Evolutionary conservation across 2,329 filamentous ascomycete species (phyloP).

Genomic region (Calcarisporium arbuscula): DNA sequence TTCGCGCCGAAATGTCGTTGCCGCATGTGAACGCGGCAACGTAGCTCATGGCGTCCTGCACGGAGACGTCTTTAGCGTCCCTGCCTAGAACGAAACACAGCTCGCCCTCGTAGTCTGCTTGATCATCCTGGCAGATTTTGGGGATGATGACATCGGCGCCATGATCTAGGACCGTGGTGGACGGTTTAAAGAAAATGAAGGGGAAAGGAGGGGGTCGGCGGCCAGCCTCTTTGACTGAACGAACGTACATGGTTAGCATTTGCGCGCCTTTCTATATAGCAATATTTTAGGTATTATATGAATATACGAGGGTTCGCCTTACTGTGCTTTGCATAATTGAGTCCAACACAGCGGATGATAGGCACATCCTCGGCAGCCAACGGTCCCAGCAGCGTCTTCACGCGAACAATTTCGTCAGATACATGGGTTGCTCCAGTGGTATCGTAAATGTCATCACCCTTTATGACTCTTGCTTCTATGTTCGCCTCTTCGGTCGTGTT

Average conservation of each 20-base stretch:
- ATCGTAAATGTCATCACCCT: constrained; percentile 43
- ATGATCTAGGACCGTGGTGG: constrained; percentile 29
- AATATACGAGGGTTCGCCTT: constrained; percentile 5
- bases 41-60: constrained; percentile 37
- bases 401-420: constrained; percentile 46
- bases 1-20: constrained; percentile 49
- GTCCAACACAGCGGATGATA: constrained; percentile 50
- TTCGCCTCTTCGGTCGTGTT: constrained; percentile 37
- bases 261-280: too few relatives aligned
- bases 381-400: constrained; percentile 48
- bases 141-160: constrained; percentile 36
- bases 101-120: constrained; percentile 44
- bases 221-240: constrained; percentile 42
- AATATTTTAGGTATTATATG: background rate
- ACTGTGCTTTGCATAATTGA: constrained; percentile 56
- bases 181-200: constrained; percentile 45
- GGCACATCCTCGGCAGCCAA: constrained; percentile 44
- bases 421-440: constrained; percentile 38
- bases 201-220: constrained; percentile 43
- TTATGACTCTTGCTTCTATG: constrained; percentile 46
- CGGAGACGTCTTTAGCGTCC: constrained; percentile 41
- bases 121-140: constrained; percentile 39
- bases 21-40: constrained; percentile 47
- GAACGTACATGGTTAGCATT: too few relatives aligned
- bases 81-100: constrained; percentile 41